Evolutionary conservation across 2,329 filamentous ascomycete species (phyloP).

Genomic region (Penicillium sclerotigenum): DNA sequence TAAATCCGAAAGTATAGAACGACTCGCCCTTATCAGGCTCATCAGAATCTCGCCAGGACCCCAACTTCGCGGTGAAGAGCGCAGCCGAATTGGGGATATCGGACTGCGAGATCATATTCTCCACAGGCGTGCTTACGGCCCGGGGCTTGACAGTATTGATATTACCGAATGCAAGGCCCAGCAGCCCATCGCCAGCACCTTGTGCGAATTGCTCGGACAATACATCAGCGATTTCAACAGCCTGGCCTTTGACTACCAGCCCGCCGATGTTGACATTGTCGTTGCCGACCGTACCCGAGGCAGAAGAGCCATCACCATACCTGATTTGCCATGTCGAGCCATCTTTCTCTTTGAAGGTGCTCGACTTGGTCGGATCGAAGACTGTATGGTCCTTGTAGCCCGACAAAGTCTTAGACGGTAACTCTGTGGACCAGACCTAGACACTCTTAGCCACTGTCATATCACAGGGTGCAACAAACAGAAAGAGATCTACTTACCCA

Average conservation of each 20-base stretch:
- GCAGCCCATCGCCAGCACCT: slow-evolving; percentile 60
- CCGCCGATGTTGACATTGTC: slow-evolving; percentile 63
- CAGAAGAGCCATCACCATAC: slow-evolving; percentile 67
- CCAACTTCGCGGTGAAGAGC: slow-evolving; percentile 64
- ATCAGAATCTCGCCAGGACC: slow-evolving; percentile 52
- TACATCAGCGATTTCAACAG: slow-evolving; percentile 61
- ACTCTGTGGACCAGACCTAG: slow-evolving; percentile 56
- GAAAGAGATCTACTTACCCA: slow-evolving; percentile 52
- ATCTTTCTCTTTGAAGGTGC: slow-evolving; percentile 52
- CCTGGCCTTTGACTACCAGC: slow-evolving; percentile 59
- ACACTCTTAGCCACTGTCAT: slow-evolving; percentile 9
- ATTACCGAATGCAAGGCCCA: slow-evolving; percentile 62
- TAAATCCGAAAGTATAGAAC: slow-evolving; percentile 72
- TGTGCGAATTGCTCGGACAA: slow-evolving; percentile 58
- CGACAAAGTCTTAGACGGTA: slow-evolving; percentile 40
- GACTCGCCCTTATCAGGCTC: slow-evolving; percentile 47
- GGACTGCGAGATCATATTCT: slow-evolving; percentile 63
- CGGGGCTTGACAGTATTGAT: slow-evolving; percentile 62
- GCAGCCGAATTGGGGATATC: slow-evolving; percentile 54
- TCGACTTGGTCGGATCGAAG: slow-evolving; percentile 61
- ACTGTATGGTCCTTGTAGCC: slow-evolving; percentile 48
- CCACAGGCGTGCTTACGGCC: slow-evolving; percentile 60
- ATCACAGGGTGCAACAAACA: neutral
- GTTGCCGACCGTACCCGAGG: slow-evolving; percentile 62
- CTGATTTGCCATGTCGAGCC: slow-evolving; percentile 61